These are phyloP conservation scores for Rosa rugosa DNA, from an alignment of 306 rosid species.

Conservation along the genomic window DNA sequence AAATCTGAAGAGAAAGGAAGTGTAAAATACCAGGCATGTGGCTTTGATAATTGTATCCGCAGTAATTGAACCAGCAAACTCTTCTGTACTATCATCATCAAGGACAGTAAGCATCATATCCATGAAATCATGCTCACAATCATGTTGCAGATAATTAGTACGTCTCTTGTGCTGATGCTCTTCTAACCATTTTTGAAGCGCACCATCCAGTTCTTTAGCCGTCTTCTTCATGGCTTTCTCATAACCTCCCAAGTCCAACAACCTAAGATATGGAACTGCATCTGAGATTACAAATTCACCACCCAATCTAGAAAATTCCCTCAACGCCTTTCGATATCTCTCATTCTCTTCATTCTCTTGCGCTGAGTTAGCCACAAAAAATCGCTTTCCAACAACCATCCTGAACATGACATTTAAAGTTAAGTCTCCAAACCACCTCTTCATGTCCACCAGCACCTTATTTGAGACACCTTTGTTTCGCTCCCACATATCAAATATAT, in stretches of 20 bases:
- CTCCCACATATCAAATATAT: no score
- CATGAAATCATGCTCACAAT: not conserved
- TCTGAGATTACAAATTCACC: not conserved
- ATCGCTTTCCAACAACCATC: conserved; percentile 14
- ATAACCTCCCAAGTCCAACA: conserved; percentile 18
- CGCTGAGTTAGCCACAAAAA: not conserved
- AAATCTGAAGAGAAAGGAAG: no score
- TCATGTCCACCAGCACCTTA: conserved; percentile 4
- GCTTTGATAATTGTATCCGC: not conserved
- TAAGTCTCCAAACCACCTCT: conserved; percentile 7
- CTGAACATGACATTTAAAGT: conserved; percentile 1
- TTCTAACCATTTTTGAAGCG: not conserved
- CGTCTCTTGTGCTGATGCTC: not conserved
- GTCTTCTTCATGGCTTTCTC: conserved; percentile 21
- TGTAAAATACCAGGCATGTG: not conserved
- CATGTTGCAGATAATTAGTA: not conserved
- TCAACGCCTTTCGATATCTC: not conserved
- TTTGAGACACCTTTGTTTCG: not conserved
- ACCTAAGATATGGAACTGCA: conserved; percentile 10
- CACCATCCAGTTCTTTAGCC: not conserved
- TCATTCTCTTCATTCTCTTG: not conserved
- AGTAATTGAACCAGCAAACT: not conserved
- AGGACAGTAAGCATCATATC: not conserved
- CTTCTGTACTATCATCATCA: not conserved
- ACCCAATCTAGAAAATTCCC: not conserved